Conservation (phyloP, 2,329 filamentous ascomycete species). For the Colletotrichum shisoi region DNA sequence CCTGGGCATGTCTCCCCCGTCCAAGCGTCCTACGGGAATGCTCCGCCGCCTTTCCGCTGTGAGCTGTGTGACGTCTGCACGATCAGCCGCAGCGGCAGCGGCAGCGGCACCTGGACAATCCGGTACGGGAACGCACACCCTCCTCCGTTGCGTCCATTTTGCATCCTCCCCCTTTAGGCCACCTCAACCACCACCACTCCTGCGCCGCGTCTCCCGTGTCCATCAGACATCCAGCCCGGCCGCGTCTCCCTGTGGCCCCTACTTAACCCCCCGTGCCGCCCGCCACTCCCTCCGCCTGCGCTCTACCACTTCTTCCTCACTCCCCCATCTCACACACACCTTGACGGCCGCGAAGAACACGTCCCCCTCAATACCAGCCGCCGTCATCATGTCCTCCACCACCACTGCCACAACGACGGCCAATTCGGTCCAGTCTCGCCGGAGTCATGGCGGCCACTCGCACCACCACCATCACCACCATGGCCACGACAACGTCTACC, state of each 20-base stretch:
- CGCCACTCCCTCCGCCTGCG: conserved; percentile 15
- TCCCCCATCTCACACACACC: conserved; percentile 26
- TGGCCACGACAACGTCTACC: conserved; percentile 84
- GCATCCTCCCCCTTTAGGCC: conserved; percentile 42
- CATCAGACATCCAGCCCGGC: conserved; percentile 33
- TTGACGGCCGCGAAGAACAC: conserved; percentile 38
- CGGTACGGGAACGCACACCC: conserved; percentile 44
- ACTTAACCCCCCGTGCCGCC: conserved; percentile 38
- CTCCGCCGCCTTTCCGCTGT: conserved; percentile 36
- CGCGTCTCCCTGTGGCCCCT: conserved; percentile 34
- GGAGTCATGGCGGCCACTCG: conserved; percentile 61
- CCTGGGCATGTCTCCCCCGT: conserved; percentile 45
- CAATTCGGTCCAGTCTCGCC: conserved; percentile 51
- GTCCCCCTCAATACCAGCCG: conserved; percentile 25
- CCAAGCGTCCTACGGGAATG: conserved; percentile 46
- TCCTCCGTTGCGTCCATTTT: conserved; percentile 36
- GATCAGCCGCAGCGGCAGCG: conserved; percentile 16
- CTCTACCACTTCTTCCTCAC: conserved; percentile 15
- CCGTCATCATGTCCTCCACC: conserved; percentile 50
- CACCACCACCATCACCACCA: conserved; percentile 68
- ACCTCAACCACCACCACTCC: conserved; percentile 45
- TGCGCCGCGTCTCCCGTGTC: conserved; percentile 34
- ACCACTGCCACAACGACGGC: conserved; percentile 43
- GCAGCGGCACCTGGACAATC: conserved; percentile 32
- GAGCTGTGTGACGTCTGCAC: conserved; percentile 39